Evolutionary conservation across 2,329 filamentous ascomycete genomes (phyloP), one percentile per base, ranked within the genome.

Genomic region (Curvularia eragrostidis): DNA sequence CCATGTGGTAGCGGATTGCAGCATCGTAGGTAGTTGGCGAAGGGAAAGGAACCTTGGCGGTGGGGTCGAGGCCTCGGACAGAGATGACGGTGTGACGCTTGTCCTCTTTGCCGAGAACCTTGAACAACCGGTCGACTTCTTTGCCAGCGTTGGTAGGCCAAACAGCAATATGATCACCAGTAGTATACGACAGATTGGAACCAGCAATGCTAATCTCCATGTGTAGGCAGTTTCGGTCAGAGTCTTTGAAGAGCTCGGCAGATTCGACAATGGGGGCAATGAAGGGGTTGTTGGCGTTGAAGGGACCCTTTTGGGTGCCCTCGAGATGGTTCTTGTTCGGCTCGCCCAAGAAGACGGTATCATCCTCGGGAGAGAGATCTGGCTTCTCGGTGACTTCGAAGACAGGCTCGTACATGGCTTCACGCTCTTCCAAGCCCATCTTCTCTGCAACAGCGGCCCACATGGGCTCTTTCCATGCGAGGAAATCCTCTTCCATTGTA

Each of bases 391-490:
- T 86, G 68, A 99, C 88, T 68, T 86, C 87, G 75, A 97, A 97
- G 56, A 93, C 88, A 48, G 95, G 92, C 77, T 99, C 96, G 77
- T 98, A 99, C 59, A 96, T 88, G 61, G 93, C 91, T 76, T 99
- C 96, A 58, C 95, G 93, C 80, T 99, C 95, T 79, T 98, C 91
- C 54, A 99, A 82, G 52, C 87, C 87, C 89, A 99, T 91, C 74
- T 91, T 88, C 65, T 91, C 86, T 23, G 90, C 84, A 52, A 99
- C 83, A 59, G 90, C 91, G 70, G 85, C 83, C 95, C 96, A 99
- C 95, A 99, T 99, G 61, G 93, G 93, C 72, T 99, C 95, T 82
- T 99, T 99, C 95, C 95, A 99, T 65, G 94, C 91, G 71, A 99
- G 81, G 78, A 98, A 99, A 73, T 99, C 96, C 81, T 99, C 96